Evolutionary conservation across 2,329 filamentous ascomycete species (phyloP).

Genomic region (Trichoderma sp.): DNA sequence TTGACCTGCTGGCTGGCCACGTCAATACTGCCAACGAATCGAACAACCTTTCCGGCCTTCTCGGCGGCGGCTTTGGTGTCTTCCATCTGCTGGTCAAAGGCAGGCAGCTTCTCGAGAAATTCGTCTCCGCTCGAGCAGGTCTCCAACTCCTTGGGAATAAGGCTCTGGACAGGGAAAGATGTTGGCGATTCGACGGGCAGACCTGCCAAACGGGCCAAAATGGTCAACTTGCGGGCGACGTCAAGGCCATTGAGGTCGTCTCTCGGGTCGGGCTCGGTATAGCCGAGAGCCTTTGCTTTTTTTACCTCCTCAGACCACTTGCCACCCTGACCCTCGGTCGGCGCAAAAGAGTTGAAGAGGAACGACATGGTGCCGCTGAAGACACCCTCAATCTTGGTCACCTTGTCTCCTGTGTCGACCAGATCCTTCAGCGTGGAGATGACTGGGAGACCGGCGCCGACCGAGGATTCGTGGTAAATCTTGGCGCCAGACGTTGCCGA

Average conservation of each 20-base stretch:
- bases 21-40: conserved; percentile 93
- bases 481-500: conserved; percentile 70
- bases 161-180: conserved; percentile 86
- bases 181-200: conserved; percentile 78
- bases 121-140: conserved; percentile 73
- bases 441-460: conserved; percentile 88
- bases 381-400: conserved; percentile 91
- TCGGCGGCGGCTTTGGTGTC: conserved; percentile 80
- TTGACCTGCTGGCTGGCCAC: conserved; percentile 76
- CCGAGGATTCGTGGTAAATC: conserved; percentile 92
- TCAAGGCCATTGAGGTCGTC: conserved; percentile 86
- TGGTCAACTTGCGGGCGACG: conserved; percentile 94
- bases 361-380: conserved; percentile 98
- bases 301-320: conserved; percentile 89
- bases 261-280: conserved; percentile 83
- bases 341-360: conserved; percentile 96
- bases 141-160: conserved; percentile 87
- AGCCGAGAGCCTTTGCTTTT: conserved; percentile 89
- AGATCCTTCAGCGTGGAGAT: conserved; percentile 92
- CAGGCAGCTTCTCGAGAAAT: conserved; percentile 75
- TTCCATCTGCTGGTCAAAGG: conserved; percentile 89
- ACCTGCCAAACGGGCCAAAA: conserved; percentile 81
- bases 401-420: conserved; percentile 87
- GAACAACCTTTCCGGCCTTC: conserved; percentile 83
- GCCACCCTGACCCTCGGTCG: conserved; percentile 67